These are phyloP conservation scores for Erythrophleum ivorense DNA, from an alignment of 331 rosid genomes.

Conservation along the genomic window DNA sequence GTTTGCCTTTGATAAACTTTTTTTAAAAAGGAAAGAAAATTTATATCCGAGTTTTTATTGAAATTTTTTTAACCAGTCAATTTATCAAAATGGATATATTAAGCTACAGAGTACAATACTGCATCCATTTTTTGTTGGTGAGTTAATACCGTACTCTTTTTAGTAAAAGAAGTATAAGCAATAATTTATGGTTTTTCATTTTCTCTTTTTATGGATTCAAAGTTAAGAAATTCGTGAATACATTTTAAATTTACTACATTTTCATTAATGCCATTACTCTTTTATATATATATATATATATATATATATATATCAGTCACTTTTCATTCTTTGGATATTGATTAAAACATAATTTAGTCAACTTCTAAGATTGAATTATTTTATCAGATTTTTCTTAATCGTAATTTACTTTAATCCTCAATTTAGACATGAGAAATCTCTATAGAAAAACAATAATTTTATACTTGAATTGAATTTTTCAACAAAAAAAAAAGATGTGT, in stretches of 20 bases:
- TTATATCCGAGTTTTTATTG: not conserved
- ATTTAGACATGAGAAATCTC: too few relatives aligned
- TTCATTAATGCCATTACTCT: not conserved
- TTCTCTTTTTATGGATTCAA: not conserved
- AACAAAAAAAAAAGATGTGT: too few relatives aligned
- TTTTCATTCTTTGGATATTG: not conserved
- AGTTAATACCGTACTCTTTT: too few relatives aligned
- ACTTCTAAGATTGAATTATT: not conserved
- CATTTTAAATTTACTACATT: not conserved
- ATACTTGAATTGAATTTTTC: too few relatives aligned
- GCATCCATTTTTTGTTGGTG: too few relatives aligned
- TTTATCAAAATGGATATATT: not conserved
- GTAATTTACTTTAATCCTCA: not conserved
- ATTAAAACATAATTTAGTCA: not conserved
- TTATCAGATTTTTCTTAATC: not conserved
- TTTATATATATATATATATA: too few relatives aligned
- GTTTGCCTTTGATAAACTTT: not conserved
- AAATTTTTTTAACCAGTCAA: not conserved
- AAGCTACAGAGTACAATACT: too few relatives aligned
- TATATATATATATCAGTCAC: too few relatives aligned
- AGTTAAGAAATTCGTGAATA: not conserved
- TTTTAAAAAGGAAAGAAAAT: not conserved
- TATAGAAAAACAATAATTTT: too few relatives aligned
- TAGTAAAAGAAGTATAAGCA: not conserved
- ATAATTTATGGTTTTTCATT: not conserved